These are phyloP conservation scores for Russula emetica DNA, from an alignment of 768 basidiomycete genomes.

Conservation along the genomic window DNA sequence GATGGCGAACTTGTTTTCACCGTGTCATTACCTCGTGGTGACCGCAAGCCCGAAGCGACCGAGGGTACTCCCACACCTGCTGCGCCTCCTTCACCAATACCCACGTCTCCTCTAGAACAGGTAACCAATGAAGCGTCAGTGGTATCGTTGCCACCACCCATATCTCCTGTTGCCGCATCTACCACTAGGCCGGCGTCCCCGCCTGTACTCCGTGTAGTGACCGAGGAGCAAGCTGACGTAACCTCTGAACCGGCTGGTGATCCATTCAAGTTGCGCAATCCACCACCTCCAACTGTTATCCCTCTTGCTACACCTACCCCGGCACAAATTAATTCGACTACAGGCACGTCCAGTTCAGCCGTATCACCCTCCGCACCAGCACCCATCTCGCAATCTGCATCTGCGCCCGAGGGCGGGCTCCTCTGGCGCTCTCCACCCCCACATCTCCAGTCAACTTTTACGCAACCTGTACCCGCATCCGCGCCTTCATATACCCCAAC, in stretches of 20 bases:
- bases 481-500: constrained; percentile 67
- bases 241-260: constrained; percentile 47
- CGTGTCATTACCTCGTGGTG: constrained; percentile 15
- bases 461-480: constrained; percentile 36
- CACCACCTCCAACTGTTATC: constrained; percentile 40
- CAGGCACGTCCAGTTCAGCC: constrained; percentile 1
- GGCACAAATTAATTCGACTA: constrained; percentile 14
- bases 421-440: constrained; percentile 40
- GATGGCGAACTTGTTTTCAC: constrained; percentile 11
- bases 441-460: constrained; percentile 44
- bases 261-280: constrained; percentile 54
- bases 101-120: constrained; percentile 4
- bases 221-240: constrained; percentile 30
- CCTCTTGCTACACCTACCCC: constrained; percentile 31
- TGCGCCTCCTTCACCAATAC: constrained; percentile 11
- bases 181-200: constrained; percentile 5
- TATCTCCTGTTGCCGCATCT: background rate
- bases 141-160: background rate
- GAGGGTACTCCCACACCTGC: constrained; percentile 10
- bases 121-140: background rate
- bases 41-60: constrained; percentile 6
- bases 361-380: constrained; percentile 10
- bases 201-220: constrained; percentile 12
- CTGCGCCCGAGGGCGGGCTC: constrained; percentile 27
- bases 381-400: constrained; percentile 11